Base-by-base conservation (phyloP, 305 asterid genomes). In the Solanum chacoense region DNA sequence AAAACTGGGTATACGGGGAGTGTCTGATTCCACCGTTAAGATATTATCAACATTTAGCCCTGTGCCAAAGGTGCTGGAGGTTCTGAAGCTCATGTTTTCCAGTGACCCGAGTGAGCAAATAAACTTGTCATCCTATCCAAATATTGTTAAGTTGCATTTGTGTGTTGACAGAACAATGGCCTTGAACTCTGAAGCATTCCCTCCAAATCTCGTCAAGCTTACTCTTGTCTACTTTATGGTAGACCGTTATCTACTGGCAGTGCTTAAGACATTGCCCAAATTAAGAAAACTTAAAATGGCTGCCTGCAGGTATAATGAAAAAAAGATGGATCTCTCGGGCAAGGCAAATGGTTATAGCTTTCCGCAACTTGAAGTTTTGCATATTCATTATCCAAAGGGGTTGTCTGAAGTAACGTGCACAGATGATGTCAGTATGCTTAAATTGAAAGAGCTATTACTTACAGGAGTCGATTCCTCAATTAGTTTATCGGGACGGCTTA, bases 121-220 rank as follows among this genome's bases (percentile, higher is more conserved):
- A 36, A 36, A 36, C 38, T 36, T 36, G 10, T 36, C 10, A 7
- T 36, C 38, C 36, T 35, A 35, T 35, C 8, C 7, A 35, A 35
- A 35, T 35, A 35, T 35, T 7, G 8, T 6, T 6, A 35, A 35
- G 36, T 35, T 35, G 36, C 36, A 35, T 35, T 35, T 35, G 35
- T 5, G 6, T 36, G 10, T 36, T 40, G 2, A 11, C 5, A 4
- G 5, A 3, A 11, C 50, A 40, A 40, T 40, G 5, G 16, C 50
- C 50, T 11, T 11, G 16, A 40, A 40, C 4, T 12, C 34, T 22
- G 37, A 11, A 22, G 42, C 55, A 71, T 69, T 71, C 29, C 90
- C 88, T 83, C 90, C 84, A 8, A 83, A 83, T 22, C 85, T 88
- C 8, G 35, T n/a, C 45, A 88, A 88, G 35, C 84, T 88, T 29